Evolutionary conservation across 2,329 filamentous ascomycete species (phyloP).

Genomic region (Fusarium kyushuense): DNA sequence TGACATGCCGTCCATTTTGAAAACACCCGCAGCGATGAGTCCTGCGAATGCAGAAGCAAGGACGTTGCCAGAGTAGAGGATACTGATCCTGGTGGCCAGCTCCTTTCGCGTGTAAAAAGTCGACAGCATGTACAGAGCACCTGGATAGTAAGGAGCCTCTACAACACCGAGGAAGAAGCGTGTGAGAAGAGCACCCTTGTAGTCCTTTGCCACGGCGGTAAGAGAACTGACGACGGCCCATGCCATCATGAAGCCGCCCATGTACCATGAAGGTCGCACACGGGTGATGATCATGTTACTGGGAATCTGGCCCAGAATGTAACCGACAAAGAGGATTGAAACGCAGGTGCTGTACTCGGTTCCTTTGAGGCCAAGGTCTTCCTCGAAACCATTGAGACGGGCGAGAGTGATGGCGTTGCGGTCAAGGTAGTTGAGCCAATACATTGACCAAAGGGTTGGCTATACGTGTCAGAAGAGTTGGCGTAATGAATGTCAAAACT

Average conservation of each 20-base stretch:
- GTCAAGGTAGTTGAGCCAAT: slow-evolving; percentile 59
- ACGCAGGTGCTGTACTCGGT: slow-evolving; percentile 52
- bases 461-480: slow-evolving; percentile 6
- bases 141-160: slow-evolving; percentile 56
- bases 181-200: slow-evolving; percentile 56
- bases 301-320: slow-evolving; percentile 51
- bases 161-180: slow-evolving; percentile 58
- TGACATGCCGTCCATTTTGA: slow-evolving; percentile 49
- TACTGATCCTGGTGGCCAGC: slow-evolving; percentile 57
- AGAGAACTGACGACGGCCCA: slow-evolving; percentile 58
- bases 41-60: slow-evolving; percentile 57
- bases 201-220: slow-evolving; percentile 57
- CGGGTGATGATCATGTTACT: slow-evolving; percentile 58
- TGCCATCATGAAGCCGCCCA: slow-evolving; percentile 53
- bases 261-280: slow-evolving; percentile 59
- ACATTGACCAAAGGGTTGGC: slow-evolving; percentile 57
- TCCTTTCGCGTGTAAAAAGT: slow-evolving; percentile 68
- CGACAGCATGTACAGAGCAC: slow-evolving; percentile 58
- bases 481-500: fast-evolving
- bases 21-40: slow-evolving; percentile 59
- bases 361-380: slow-evolving; percentile 62
- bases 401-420: slow-evolving; percentile 70
- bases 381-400: slow-evolving; percentile 64
- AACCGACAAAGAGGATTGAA: slow-evolving; percentile 56
- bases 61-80: slow-evolving; percentile 59